phyloP scores from a whole-genome alignment of 2,329 filamentous ascomycete species.

The Thelonectria discophora region DNA sequence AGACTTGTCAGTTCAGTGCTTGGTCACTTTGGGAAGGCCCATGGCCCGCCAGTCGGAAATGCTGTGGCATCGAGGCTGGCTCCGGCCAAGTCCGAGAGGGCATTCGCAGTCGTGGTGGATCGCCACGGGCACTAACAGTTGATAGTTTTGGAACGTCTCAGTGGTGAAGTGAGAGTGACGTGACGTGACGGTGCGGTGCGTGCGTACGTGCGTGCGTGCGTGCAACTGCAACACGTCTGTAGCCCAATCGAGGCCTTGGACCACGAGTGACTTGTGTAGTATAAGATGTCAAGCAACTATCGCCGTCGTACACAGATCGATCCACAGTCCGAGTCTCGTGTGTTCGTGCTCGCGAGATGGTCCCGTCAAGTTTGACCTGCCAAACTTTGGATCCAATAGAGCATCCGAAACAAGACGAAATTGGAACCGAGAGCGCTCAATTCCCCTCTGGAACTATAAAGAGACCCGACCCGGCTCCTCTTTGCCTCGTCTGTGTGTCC shows the following conservation, averaged over 20 bases:
- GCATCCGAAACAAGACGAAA: neutral
- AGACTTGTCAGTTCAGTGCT: conserved; percentile 12
- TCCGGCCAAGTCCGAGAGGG: conserved; percentile 5
- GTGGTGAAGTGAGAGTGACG: conserved; percentile 13
- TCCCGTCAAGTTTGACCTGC: conserved; percentile 3
- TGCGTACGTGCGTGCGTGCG: too few species aligned
- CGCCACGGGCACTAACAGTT: conserved; percentile 21
- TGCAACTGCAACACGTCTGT: neutral
- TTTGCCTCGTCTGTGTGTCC: neutral
- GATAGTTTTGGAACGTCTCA: conserved; percentile 1
- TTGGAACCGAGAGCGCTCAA: neutral
- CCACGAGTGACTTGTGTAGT: neutral
- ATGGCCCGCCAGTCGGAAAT: conserved; percentile 8
- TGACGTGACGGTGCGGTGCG: neutral
- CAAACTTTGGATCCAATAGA: neutral
- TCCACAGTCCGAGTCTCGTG: neutral
- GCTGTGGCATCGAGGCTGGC: conserved; percentile 11
- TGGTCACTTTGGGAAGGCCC: conserved; percentile 10
- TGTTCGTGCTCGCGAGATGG: neutral
- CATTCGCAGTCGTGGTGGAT: conserved; percentile 12
- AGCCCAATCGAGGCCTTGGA: conserved; percentile 3
- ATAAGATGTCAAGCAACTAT: neutral
- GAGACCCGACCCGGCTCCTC: neutral
- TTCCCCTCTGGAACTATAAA: neutral
- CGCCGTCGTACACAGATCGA: neutral